phyloP scores from a whole-genome alignment of 805 yeast species.

The Saccharomycopsis sp. region DNA sequence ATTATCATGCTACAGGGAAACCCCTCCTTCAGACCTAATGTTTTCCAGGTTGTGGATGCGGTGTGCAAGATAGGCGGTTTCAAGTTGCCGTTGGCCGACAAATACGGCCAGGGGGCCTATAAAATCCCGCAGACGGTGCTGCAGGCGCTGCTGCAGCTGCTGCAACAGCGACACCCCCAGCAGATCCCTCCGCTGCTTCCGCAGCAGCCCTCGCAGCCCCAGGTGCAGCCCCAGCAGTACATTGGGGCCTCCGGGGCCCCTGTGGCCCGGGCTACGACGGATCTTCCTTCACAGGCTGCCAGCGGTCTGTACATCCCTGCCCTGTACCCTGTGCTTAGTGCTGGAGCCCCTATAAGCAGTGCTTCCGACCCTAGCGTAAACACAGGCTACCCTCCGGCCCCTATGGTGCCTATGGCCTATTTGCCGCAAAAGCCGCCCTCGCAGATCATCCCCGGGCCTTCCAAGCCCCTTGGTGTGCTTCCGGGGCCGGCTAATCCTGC shows the following conservation, averaged over 20 bases:
- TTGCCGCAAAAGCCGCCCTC: background rate
- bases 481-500: background rate
- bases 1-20: constrained; percentile 54
- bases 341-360: background rate
- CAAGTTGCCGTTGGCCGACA: constrained; percentile 38
- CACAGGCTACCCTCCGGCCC: background rate
- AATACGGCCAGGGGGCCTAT: constrained; percentile 43
- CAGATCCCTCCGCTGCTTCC: no score
- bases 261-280: no score
- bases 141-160: background rate
- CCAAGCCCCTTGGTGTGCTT: no score
- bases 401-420: background rate
- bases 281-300: no score
- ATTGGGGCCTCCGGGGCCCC: no score
- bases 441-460: background rate
- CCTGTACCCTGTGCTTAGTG: background rate
- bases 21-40: constrained; percentile 68
- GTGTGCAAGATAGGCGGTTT: constrained; percentile 52
- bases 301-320: background rate
- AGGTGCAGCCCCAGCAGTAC: no score
- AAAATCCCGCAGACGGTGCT: constrained; percentile 29
- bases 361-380: background rate
- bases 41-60: constrained; percentile 64
- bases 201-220: background rate
- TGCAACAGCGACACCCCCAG: constrained; percentile 2